Evolutionary conservation across 495 filamentous ascomycete species (phyloP), one percentile per base, ranked within the genome.

Genomic region (Physcia stellaris): DNA sequence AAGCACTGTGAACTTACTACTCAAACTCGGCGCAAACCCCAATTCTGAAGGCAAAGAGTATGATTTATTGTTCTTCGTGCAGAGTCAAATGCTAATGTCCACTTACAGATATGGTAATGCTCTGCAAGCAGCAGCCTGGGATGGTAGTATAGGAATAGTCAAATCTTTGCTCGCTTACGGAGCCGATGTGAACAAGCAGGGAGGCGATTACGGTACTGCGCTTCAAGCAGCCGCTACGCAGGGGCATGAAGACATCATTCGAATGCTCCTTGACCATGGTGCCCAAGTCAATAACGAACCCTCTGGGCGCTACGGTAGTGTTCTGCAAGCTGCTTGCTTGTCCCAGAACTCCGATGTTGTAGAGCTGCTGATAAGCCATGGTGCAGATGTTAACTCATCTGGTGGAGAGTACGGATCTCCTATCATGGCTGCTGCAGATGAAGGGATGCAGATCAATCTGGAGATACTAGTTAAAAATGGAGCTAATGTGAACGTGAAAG

Each of bases 161-260:
- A 7, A 34, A 18, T 9, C 16, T 34, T 17, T 34, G 16, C 32
- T 34, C 16, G 32, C 7, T 18, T 16, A 31, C 13, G 31, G 31
- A 4, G 39, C 39, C 17, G 15, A 41, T 21, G 30, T 41, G 11
- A 32, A 41, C 16, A 23, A 19, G n/a, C 10, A 16, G 7, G 23
- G 20, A 12, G 29, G 39, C 12, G 3, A 4, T 5, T 12, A 44
- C 15, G 43, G 45, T 5, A 54, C 48, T 4, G 50, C 51, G 7
- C 35, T 56, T n/a, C 36, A 43, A 30, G 37, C 46, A 21, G 56
- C 56, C 26, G 51, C 55, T 3, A 20, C 18, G 4, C 20, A 35
- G 11, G 53, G 50, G 6, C 39, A 47, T 45, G 29, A 33, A 16
- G 48, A 40, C 5, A 45, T 53, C 5, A 48, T 49, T 13, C 20